phyloP scores from a whole-genome alignment of 495 filamentous ascomycete species.

The Neurospora hispaniola region DNA sequence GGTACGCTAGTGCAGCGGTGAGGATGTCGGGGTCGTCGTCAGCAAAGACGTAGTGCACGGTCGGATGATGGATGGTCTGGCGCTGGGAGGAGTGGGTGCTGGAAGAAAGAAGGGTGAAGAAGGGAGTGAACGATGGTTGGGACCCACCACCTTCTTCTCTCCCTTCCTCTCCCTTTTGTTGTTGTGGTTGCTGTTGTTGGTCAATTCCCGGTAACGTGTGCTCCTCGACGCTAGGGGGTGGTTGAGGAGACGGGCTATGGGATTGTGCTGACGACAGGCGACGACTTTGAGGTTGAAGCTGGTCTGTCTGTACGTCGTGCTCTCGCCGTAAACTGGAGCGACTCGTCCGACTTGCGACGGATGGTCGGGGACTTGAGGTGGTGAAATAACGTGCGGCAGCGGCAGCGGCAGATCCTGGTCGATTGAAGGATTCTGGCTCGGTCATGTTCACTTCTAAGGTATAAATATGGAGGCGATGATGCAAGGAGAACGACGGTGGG shows the following conservation, averaged over 20 bases:
- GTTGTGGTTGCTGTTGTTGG: conserved; percentile 1
- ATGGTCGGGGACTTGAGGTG: conserved; percentile 19
- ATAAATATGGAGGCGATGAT: neutral
- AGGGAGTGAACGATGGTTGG: conserved; percentile 44
- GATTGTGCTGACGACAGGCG: conserved; percentile 13
- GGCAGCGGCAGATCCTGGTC: conserved; percentile 19
- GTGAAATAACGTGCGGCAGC: conserved; percentile 9
- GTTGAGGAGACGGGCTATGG: conserved; percentile 7
- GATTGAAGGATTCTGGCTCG: conserved; percentile 10
- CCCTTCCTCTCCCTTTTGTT: neutral
- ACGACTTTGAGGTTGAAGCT: neutral
- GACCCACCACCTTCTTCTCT: conserved; percentile 3
- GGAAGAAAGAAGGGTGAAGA: conserved; percentile 53
- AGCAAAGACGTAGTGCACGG: conserved; percentile 81
- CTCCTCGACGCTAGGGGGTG: neutral
- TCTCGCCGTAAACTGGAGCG: conserved; percentile 21
- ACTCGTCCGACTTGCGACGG: conserved; percentile 17
- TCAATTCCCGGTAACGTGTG: neutral
- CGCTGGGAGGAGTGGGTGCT: conserved; percentile 23
- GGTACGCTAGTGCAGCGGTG: conserved; percentile 37
- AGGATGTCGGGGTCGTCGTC: conserved; percentile 64
- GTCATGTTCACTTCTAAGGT: conserved; percentile 8
- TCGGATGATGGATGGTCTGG: conserved; percentile 55
- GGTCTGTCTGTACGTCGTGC: conserved; percentile 12
- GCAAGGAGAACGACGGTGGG: neutral